These are phyloP conservation scores for Tilletia walkeri DNA, from an alignment of 1,284 basidiomycete genomes.

Conservation along the genomic window DNA sequence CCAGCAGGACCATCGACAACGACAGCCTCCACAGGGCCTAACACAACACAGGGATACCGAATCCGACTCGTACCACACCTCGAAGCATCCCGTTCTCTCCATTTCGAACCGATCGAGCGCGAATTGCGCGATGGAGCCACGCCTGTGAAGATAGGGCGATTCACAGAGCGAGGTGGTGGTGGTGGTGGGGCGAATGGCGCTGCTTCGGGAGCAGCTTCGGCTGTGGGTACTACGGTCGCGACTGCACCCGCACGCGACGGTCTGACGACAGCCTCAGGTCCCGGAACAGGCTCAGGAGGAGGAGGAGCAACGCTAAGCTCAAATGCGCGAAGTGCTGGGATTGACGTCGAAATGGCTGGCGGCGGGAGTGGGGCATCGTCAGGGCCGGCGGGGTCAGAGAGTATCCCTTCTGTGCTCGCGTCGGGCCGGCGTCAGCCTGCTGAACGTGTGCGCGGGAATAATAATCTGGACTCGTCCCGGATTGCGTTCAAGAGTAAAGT, in stretches of 20 bases:
- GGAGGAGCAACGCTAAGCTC: conserved; percentile 56
- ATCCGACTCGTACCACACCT: conserved; percentile 88
- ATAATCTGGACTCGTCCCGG: conserved; percentile 41
- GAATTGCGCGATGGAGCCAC: conserved; percentile 64
- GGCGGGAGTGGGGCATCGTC: conserved; percentile 8
- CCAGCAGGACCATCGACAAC: neutral
- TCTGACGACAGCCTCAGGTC: conserved; percentile 18
- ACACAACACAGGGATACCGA: conserved; percentile 47
- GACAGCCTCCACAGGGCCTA: neutral
- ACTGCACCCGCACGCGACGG: neutral
- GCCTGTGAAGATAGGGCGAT: conserved; percentile 81
- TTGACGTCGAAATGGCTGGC: conserved; percentile 60
- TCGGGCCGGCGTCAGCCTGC: conserved; percentile 20
- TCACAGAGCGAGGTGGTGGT: conserved; percentile 66
- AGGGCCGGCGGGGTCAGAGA: conserved; percentile 28
- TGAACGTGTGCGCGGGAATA: conserved; percentile 49
- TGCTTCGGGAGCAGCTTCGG: conserved; percentile 14
- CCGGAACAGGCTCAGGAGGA: conserved; percentile 47
- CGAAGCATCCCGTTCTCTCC: conserved; percentile 80
- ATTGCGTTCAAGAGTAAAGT: conserved; percentile 95
- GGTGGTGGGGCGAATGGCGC: conserved; percentile 20
- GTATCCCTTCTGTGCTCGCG: conserved; percentile 63
- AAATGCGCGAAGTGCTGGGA: conserved; percentile 53
- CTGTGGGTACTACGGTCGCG: neutral
- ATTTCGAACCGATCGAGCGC: conserved; percentile 87